phyloP scores from a whole-genome alignment of 164 flowering plant species.

The Vitis rupestris region DNA sequence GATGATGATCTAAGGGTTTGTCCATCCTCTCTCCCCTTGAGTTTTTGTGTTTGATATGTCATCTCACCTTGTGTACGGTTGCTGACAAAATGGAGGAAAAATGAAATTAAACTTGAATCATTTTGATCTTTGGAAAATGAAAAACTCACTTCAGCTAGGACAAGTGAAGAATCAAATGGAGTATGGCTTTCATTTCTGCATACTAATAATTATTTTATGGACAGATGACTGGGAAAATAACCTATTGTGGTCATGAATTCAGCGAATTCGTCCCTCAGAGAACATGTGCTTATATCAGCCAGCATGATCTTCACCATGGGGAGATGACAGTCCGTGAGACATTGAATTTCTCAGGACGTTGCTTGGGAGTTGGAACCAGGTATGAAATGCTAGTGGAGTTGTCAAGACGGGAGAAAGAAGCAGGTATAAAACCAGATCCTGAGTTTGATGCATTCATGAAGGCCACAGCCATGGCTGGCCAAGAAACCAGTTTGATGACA shows the following conservation, averaged over 20 bases:
- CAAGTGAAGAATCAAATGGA: no score
- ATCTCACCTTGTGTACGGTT: no score
- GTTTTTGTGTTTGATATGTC: not conserved
- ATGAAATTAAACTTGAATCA: no score
- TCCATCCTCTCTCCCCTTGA: conserved; percentile 2
- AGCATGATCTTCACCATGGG: conserved; percentile 56
- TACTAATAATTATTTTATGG: not conserved
- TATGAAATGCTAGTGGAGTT: conserved; percentile 52
- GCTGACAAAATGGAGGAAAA: no score
- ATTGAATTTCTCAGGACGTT: conserved; percentile 60
- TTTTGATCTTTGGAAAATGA: no score
- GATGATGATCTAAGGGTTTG: conserved; percentile 34
- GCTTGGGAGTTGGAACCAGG: conserved; percentile 68
- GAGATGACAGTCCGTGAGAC: conserved; percentile 69
- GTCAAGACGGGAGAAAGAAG: conserved; percentile 50
- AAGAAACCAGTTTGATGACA: conserved; percentile 50
- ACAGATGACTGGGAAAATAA: conserved; percentile 49
- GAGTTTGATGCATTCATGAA: conserved; percentile 70
- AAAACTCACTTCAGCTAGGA: no score
- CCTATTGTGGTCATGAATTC: conserved; percentile 56
- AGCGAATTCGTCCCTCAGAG: conserved; percentile 51
- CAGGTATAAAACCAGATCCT: conserved; percentile 62
- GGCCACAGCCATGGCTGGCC: conserved; percentile 58
- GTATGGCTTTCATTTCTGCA: no score
- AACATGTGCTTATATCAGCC: conserved; percentile 56